These are phyloP conservation scores for Eragrostis tef DNA, from an alignment of 202 grass and related monocot species.

Conservation along the genomic window DNA sequence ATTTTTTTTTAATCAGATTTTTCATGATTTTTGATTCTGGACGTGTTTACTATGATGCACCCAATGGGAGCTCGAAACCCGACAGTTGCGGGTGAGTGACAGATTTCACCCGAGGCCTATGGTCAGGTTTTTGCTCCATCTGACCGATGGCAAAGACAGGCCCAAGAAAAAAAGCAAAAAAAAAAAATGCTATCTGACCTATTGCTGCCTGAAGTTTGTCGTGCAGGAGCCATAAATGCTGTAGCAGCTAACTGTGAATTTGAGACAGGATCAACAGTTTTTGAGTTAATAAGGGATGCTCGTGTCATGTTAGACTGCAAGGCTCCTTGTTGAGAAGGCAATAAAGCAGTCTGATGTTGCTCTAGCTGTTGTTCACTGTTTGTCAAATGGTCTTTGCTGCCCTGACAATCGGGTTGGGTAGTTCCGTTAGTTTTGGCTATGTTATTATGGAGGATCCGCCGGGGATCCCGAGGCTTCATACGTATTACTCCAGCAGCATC, in stretches of 20 bases:
- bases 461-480: slow-evolving; percentile 96
- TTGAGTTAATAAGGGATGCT: slow-evolving; percentile 32
- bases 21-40: too few relatives aligned
- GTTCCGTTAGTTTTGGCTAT: slow-evolving; percentile 54
- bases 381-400: slow-evolving; percentile 46
- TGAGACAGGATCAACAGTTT: slow-evolving; percentile 49
- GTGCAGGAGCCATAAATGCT: slow-evolving; percentile 41
- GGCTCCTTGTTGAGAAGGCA: slow-evolving; percentile 41
- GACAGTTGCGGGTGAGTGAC: too few relatives aligned
- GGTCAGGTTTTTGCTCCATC: too few relatives aligned
- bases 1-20: too few relatives aligned
- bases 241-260: slow-evolving; percentile 63
- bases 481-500: slow-evolving; percentile 58
- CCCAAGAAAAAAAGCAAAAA: too few relatives aligned
- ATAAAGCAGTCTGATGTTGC: slow-evolving; percentile 40
- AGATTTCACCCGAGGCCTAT: too few relatives aligned
- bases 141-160: too few relatives aligned
- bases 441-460: slow-evolving; percentile 67
- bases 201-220: slow-evolving; percentile 44
- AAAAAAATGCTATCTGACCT: slow-evolving; percentile 47
- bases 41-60: too few relatives aligned
- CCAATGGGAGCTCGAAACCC: too few relatives aligned
- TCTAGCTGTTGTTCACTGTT: slow-evolving; percentile 46
- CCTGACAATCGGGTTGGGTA: slow-evolving; percentile 44
- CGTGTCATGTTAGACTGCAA: slow-evolving; percentile 24